Percentiles rank a stretch among this genome's conserved stretches.
These are phyloP conservation scores for Alternaria viburni DNA, from an alignment of 2,329 filamentous ascomycete species.

Conservation along the genomic window DNA sequence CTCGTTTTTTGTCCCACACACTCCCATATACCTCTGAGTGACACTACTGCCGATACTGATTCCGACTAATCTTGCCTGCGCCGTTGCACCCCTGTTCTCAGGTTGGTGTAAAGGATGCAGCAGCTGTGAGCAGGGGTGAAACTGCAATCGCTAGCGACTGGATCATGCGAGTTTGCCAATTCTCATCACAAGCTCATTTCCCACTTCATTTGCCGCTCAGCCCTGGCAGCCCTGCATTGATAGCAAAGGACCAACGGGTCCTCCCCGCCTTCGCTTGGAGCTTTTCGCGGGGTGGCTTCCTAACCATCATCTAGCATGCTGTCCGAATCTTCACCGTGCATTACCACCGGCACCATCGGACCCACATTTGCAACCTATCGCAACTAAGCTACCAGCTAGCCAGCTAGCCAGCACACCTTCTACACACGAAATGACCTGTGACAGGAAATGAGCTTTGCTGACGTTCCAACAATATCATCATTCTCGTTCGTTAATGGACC, in stretches of 20 bases:
- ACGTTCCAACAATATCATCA: not conserved
- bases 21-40: too few species aligned
- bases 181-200: constrained; percentile 6
- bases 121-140: too few species aligned
- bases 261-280: constrained; percentile 4
- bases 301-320: not conserved
- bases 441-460: not conserved
- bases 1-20: too few species aligned
- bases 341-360: constrained; percentile 7
- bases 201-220: not conserved
- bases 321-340: not conserved
- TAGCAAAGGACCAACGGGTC: constrained; percentile 1
- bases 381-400: not conserved
- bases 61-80: too few species aligned
- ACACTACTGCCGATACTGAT: too few species aligned
- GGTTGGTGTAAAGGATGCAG: too few species aligned
- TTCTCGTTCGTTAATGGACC: not conserved
- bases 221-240: constrained; percentile 4
- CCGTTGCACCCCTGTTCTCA: too few species aligned
- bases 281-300: not conserved
- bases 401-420: not conserved
- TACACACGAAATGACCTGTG: not conserved
- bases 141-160: too few species aligned
- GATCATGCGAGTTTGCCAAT: not conserved
- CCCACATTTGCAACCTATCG: not conserved